Conservation (phyloP, 208 protist species). For the Crithidia mellificae region DNA sequence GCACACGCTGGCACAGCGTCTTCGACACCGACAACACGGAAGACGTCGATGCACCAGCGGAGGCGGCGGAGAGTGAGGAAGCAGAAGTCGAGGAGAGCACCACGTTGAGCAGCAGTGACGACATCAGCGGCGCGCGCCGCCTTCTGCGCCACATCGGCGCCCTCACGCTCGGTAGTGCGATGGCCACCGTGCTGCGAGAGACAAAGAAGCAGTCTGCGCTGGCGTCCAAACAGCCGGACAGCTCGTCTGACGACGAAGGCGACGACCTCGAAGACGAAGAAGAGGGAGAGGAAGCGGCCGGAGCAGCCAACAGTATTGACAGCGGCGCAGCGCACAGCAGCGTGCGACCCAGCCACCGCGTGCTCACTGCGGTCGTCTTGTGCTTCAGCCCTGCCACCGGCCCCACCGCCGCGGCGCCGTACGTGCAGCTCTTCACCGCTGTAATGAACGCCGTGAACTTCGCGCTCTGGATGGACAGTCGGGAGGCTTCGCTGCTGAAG, state of each 20-base stretch:
- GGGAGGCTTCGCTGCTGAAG: constrained; percentile 34
- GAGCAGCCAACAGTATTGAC: too few species aligned
- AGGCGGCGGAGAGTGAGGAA: neutral
- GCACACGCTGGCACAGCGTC: constrained; percentile 25
- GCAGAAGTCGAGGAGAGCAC: constrained; percentile 10
- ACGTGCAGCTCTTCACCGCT: constrained; percentile 47
- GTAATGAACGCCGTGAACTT: constrained; percentile 48
- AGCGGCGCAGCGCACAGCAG: constrained; percentile 10
- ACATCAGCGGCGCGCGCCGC: constrained; percentile 30
- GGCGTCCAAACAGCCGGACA: neutral
- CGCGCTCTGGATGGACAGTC: constrained; percentile 53
- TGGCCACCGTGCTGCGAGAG: constrained; percentile 48
- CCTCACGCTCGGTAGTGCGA: constrained; percentile 32
- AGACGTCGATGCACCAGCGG: neutral
- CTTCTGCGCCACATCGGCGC: constrained; percentile 45
- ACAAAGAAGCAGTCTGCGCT: constrained; percentile 35
- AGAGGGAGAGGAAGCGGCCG: too few species aligned
- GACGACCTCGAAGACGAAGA: constrained; percentile 2
- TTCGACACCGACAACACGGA: neutral
- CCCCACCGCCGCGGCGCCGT: constrained; percentile 29
- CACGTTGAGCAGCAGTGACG: constrained; percentile 25
- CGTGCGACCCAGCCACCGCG: constrained; percentile 47
- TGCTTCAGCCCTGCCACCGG: constrained; percentile 21
- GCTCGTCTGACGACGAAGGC: constrained; percentile 18
- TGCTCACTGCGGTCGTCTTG: constrained; percentile 52